Percentiles rank a stretch among this genome's conserved stretches.
Evolutionary conservation across 1,139 yeast species (phyloP).

Genomic region (Lodderomyces pseudojiufengensis): DNA sequence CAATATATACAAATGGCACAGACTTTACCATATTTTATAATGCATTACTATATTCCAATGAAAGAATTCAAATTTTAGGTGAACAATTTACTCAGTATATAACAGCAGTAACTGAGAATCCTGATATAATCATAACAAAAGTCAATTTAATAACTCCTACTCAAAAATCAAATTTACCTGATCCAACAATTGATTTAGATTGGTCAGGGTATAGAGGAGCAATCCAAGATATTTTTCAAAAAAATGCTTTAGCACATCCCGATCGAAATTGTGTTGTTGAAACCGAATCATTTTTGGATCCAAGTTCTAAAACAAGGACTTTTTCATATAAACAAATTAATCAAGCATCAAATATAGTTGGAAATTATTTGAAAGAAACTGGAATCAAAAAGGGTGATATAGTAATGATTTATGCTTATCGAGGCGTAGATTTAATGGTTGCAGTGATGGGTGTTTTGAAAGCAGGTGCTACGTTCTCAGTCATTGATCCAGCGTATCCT

Average conservation of each 20-base stretch:
- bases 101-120: constrained; percentile 24
- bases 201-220: constrained; percentile 94
- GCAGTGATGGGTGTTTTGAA: constrained; percentile 97
- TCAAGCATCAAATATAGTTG: constrained; percentile 91
- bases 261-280: constrained; percentile 89
- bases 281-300: constrained; percentile 67
- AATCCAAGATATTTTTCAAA: constrained; percentile 89
- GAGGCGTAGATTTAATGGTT: constrained; percentile 95
- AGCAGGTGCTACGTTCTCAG: constrained; percentile 98
- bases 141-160: constrained; percentile 63
- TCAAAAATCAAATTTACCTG: constrained; percentile 66
- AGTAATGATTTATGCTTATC: constrained; percentile 94
- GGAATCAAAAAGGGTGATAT: constrained; percentile 91
- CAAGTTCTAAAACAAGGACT: constrained; percentile 56
- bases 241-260: constrained; percentile 78
- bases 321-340: constrained; percentile 85
- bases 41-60: constrained; percentile 66
- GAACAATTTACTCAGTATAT: constrained; percentile 69
- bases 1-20: constrained; percentile 40
- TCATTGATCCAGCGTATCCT: constrained; percentile 98
- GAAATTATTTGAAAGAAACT: constrained; percentile 74
- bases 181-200: constrained; percentile 81
- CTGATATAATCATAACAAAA: constrained; percentile 49
- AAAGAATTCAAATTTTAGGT: constrained; percentile 63
- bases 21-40: constrained; percentile 58